Base-by-base conservation (phyloP, 495 filamentous ascomycete genomes). In the Bathelium albidoporum region DNA sequence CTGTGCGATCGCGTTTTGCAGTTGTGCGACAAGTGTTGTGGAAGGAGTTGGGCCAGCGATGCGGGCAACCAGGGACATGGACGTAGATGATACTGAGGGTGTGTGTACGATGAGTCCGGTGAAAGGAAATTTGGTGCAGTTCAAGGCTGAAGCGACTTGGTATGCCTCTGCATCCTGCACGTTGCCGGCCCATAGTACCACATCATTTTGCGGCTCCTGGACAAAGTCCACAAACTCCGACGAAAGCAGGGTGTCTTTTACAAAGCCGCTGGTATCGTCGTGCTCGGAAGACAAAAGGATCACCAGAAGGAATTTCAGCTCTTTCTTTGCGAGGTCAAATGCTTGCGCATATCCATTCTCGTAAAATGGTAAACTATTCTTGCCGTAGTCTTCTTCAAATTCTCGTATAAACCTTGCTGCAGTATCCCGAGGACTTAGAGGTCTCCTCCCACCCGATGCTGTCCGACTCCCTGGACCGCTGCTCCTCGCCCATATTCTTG, bases 141-240 rank as follows among this genome's bases (percentile, higher is more conserved):
- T 84, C 61, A 97, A 83, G 32, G 89, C 87, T 34, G 82, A 83
- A 34, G 91, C 82, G 28, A 96, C 90, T 72, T 97, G 91, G 72
- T 95, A 97, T 4, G 91, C 88, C 73, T 98, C 94, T 3, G 90
- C 85, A 70, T 98, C 94, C 65, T 88, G 85, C 1, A 97, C 87
- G 64, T 87, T 95, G 22, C 95, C 94, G 22, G 84, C 90, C 94
- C 94, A 98, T 2, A 97, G 71, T 2, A 97, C 77, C 44, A 97
- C 82, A 65, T 89, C 87, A 70, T 91, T 88, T 39, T 78, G 75
- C 2, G 84, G 80, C 64, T 90, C 81, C 61, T 83, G 87, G 70
- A 97, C 68, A 64, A 89, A 96, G 28, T 77, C 72, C 20, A 86
- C 78, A 2, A 95, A 83, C 55, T 93, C 87, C 20, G 82, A 83